Evolutionary conservation across 2,329 filamentous ascomycete genomes (phyloP).

Genomic region (Nigrospora oryzae): DNA sequence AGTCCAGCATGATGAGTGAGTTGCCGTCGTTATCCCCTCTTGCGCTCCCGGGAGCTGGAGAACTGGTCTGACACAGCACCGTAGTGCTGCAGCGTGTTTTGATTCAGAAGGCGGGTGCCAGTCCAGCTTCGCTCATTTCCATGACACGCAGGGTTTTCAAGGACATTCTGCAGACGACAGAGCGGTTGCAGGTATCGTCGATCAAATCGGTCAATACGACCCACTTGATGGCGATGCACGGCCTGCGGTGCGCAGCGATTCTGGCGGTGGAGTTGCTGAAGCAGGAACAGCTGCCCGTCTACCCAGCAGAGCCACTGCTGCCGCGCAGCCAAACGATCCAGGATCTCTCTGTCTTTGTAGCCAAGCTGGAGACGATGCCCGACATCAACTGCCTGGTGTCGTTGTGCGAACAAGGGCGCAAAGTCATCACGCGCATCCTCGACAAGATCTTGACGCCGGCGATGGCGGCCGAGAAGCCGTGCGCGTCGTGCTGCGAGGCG

Average conservation of each 20-base stretch:
- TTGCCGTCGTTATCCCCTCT: too few relatives aligned
- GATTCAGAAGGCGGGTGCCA: conserved; percentile 23
- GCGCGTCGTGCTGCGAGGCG: conserved; percentile 5
- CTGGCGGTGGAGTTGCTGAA: conserved; percentile 25
- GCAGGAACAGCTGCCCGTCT: conserved; percentile 23
- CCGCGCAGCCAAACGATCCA: conserved; percentile 26
- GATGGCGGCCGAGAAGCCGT: conserved; percentile 6
- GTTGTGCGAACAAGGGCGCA: conserved; percentile 23
- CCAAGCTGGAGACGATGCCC: conserved; percentile 20
- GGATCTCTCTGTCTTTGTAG: conserved; percentile 24
- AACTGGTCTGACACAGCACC: conserved; percentile 10
- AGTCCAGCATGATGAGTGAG: neutral
- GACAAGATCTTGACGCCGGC: conserved; percentile 23
- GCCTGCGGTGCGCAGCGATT: conserved; percentile 23
- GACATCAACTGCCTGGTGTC: conserved; percentile 1
- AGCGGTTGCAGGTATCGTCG: conserved; percentile 19
- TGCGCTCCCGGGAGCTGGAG: too few relatives aligned
- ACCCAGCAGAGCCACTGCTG: conserved; percentile 21
- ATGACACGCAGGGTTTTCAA: conserved; percentile 19
- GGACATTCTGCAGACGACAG: conserved; percentile 21
- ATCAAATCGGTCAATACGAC: conserved; percentile 19
- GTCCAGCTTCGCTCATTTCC: conserved; percentile 19
- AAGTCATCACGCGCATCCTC: conserved; percentile 24
- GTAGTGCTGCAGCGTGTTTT: conserved; percentile 23
- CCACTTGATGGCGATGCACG: conserved; percentile 19